phyloP scores from a whole-genome alignment of 2,329 filamentous ascomycete species.

The Blastomyces parvus region DNA sequence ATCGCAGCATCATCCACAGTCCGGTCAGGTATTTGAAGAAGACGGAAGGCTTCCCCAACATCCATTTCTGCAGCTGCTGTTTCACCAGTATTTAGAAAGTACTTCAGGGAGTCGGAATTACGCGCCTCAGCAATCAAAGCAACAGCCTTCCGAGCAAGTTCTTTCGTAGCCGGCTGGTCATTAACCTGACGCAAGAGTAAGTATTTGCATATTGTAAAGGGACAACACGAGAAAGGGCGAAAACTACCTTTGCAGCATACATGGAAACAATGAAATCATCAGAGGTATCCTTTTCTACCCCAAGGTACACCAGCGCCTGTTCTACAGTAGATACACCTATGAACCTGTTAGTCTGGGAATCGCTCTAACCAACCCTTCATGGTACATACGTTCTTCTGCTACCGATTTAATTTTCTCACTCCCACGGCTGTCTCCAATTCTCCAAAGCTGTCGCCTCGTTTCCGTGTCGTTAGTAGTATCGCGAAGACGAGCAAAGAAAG shows the following conservation, averaged over 20 bases:
- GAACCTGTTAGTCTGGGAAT: conserved; percentile 7
- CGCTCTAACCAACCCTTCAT: not conserved
- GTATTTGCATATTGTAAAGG: not conserved
- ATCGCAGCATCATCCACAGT: conserved; percentile 44
- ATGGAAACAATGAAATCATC: conserved; percentile 52
- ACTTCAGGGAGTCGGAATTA: conserved; percentile 45
- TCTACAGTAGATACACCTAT: conserved; percentile 50
- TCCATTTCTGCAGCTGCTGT: conserved; percentile 46
- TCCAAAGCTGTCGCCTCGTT: conserved; percentile 46
- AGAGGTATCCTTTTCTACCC: conserved; percentile 39
- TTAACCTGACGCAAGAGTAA: conserved; percentile 30
- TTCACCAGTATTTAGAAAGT: conserved; percentile 46
- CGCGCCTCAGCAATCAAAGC: conserved; percentile 50
- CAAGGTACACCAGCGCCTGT: conserved; percentile 55
- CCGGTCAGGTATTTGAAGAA: conserved; percentile 45
- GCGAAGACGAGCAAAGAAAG: conserved; percentile 50
- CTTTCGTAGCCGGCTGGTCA: conserved; percentile 43
- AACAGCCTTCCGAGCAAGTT: conserved; percentile 47
- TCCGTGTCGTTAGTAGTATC: conserved; percentile 48
- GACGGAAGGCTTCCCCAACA: conserved; percentile 43
- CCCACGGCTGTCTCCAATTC: conserved; percentile 49
- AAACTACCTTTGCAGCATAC: conserved; percentile 46
- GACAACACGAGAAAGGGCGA: not conserved
- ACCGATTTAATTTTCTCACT: conserved; percentile 51
- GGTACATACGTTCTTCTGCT: conserved; percentile 44